Evolutionary conservation across 768 basidiomycete species (phyloP).

Genomic region (Fistulinella prunicolor): DNA sequence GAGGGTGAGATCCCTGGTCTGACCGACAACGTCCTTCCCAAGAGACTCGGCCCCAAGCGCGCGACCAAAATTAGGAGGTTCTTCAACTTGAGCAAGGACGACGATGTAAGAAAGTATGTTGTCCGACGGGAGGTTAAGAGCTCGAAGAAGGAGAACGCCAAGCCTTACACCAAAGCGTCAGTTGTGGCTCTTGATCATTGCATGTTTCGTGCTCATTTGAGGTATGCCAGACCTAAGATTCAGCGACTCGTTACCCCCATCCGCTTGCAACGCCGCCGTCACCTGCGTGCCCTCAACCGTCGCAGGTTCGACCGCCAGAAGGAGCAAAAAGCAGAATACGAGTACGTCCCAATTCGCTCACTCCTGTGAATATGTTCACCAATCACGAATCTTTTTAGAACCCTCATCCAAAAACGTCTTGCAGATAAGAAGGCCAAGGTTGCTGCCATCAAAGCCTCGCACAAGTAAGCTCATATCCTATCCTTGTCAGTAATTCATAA

Average conservation of each 20-base stretch:
- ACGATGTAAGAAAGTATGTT: constrained; percentile 98
- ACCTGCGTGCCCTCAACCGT: constrained; percentile 84
- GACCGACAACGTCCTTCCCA: constrained; percentile 90
- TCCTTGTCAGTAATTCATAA: background rate
- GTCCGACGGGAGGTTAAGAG: constrained; percentile 88
- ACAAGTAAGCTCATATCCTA: constrained; percentile 47
- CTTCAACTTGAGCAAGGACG: constrained; percentile 97
- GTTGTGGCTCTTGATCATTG: constrained; percentile 29
- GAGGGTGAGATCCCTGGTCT: constrained; percentile 86
- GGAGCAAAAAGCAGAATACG: constrained; percentile 94
- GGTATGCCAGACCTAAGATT: constrained; percentile 78
- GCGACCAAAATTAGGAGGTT: constrained; percentile 96
- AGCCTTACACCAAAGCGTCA: constrained; percentile 96
- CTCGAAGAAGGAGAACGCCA: constrained; percentile 83
- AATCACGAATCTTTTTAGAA: constrained; percentile 33
- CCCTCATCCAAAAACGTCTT: constrained; percentile 81
- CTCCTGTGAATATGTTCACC: background rate
- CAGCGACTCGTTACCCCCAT: constrained; percentile 94
- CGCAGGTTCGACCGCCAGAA: constrained; percentile 88
- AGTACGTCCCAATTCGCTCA: constrained; percentile 43
- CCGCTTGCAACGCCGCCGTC: constrained; percentile 95
- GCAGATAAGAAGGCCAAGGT: constrained; percentile 92
- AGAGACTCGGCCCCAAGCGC: constrained; percentile 94
- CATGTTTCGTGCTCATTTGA: background rate
- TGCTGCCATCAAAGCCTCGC: constrained; percentile 83